Conservation (phyloP, 768 basidiomycete genomes). For the Panus rudis region DNA sequence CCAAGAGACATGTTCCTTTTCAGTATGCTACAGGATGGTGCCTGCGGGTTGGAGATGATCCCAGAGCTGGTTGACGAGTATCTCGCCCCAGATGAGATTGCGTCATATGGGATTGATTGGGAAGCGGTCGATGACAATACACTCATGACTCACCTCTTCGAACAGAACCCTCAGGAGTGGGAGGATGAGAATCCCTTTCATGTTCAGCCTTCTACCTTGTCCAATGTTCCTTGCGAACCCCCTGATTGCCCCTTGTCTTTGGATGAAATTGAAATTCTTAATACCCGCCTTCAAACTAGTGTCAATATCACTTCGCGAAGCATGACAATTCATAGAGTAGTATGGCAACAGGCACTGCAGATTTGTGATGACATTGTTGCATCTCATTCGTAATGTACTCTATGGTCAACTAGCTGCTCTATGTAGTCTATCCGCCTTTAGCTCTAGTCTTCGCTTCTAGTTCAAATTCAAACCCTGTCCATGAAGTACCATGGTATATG, state of each 20-base stretch:
- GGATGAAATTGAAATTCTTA: slow-evolving; percentile 6
- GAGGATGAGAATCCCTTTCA: slow-evolving; percentile 5
- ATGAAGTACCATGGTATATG: too few species aligned
- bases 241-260: slow-evolving; percentile 12
- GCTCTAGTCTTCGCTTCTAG: too few species aligned
- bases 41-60: slow-evolving; percentile 16
- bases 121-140: slow-evolving; percentile 7
- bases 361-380: too few species aligned
- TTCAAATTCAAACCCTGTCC: too few species aligned
- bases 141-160: slow-evolving; percentile 11
- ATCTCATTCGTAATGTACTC: too few species aligned
- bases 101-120: slow-evolving; percentile 18
- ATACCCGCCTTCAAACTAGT: not conserved
- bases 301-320: not conserved
- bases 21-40: slow-evolving; percentile 26
- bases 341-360: not conserved
- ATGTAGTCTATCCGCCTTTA: too few species aligned
- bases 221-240: slow-evolving; percentile 10
- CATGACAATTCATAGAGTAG: not conserved
- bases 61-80: slow-evolving; percentile 2
- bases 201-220: slow-evolving; percentile 3
- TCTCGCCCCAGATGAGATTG: not conserved
- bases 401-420: too few species aligned
- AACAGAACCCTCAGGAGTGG: slow-evolving; percentile 7
- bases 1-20: slow-evolving; percentile 27